phyloP scores from a whole-genome alignment of 1,284 basidiomycete genomes.

The Ustilago bromivora region DNA sequence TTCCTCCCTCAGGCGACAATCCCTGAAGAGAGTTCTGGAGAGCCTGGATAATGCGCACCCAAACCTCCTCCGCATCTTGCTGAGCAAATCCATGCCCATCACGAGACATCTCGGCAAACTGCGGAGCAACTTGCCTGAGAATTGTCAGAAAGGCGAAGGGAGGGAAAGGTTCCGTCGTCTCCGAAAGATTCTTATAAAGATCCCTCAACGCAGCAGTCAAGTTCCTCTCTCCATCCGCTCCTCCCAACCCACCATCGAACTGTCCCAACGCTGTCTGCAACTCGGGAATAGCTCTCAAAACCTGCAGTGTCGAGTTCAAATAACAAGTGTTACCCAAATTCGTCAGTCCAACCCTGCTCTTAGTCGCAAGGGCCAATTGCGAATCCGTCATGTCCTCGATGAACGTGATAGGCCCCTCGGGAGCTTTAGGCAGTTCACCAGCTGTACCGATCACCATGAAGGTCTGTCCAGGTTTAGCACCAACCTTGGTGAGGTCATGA shows the following conservation, averaged over 20 bases:
- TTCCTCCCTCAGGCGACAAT: constrained; percentile 22
- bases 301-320: constrained; percentile 94
- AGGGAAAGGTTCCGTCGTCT: constrained; percentile 82
- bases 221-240: constrained; percentile 68
- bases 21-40: constrained; percentile 75
- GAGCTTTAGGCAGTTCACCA: constrained; percentile 88
- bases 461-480: constrained; percentile 75
- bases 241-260: constrained; percentile 49
- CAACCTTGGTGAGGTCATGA: constrained; percentile 83
- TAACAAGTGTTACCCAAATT: constrained; percentile 87
- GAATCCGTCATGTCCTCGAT: constrained; percentile 87
- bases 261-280: constrained; percentile 73
- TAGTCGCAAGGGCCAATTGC: constrained; percentile 80
- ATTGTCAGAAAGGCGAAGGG: constrained; percentile 79
- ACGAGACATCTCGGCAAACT: constrained; percentile 82
- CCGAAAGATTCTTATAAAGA: constrained; percentile 79
- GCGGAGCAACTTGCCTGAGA: constrained; percentile 84
- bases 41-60: constrained; percentile 83
- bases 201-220: constrained; percentile 77
- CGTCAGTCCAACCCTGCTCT: constrained; percentile 56
- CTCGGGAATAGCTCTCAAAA: constrained; percentile 89
- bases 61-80: constrained; percentile 97
- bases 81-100: constrained; percentile 78
- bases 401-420: constrained; percentile 82
- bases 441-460: constrained; percentile 77